These are phyloP conservation scores for Graphiopsis chlorocephala DNA, from an alignment of 2,329 filamentous ascomycete genomes.

Conservation along the genomic window DNA sequence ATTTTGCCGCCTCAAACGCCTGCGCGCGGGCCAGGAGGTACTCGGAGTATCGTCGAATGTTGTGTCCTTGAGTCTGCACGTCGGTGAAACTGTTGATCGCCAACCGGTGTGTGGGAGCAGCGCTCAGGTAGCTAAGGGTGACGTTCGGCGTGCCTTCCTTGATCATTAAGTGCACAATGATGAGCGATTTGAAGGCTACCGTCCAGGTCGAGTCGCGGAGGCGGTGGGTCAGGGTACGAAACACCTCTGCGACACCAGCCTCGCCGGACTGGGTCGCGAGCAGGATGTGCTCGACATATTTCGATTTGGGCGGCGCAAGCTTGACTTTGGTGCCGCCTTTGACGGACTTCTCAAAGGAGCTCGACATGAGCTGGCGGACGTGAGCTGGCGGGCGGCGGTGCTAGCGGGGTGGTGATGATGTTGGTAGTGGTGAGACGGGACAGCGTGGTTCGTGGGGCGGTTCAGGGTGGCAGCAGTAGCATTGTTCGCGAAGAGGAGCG, in stretches of 20 bases:
- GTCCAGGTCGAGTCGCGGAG: constrained; percentile 98
- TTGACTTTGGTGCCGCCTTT: constrained; percentile 99
- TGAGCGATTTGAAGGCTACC: constrained; percentile 96
- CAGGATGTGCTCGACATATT: constrained; percentile 98
- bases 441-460: not conserved
- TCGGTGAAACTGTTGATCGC: constrained; percentile 90
- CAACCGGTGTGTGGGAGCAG: constrained; percentile 72
- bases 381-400: constrained; percentile 3
- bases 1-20: constrained; percentile 78
- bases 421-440: not conserved
- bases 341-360: constrained; percentile 97
- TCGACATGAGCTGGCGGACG: constrained; percentile 58
- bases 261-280: constrained; percentile 93
- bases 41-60: constrained; percentile 86
- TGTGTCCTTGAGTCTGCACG: constrained; percentile 90
- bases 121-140: constrained; percentile 78
- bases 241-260: constrained; percentile 91
- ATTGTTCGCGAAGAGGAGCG: constrained; percentile 5
- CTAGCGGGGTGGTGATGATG: not conserved
- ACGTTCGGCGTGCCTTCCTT: constrained; percentile 88
- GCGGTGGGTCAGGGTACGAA: constrained; percentile 83
- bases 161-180: constrained; percentile 96
- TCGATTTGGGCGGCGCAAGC: constrained; percentile 88
- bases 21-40: constrained; percentile 81
- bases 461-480: constrained; percentile 4